Conservation (phyloP, 805 yeast genomes). For the Schwanniomyces sp. region DNA sequence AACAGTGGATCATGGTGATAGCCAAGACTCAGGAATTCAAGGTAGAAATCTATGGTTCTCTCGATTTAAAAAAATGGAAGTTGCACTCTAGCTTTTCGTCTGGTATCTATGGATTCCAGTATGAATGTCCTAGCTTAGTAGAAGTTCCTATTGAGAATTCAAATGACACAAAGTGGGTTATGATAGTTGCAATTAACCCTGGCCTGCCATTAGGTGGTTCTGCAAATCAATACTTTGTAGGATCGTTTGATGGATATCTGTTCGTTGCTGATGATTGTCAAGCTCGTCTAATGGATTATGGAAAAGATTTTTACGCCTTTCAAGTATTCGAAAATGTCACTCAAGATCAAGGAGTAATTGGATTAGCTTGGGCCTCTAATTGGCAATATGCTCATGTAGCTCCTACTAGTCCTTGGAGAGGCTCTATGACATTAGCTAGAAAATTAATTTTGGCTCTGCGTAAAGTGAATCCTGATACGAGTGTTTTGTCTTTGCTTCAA, state of each 20-base stretch:
- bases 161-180: constrained; percentile 29
- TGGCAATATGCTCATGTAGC: constrained; percentile 40
- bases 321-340: constrained; percentile 30
- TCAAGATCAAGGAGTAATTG: constrained; percentile 19
- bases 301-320: constrained; percentile 41
- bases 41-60: constrained; percentile 24
- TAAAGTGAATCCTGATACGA: constrained; percentile 20
- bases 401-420: constrained; percentile 38
- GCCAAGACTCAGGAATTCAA: constrained; percentile 27
- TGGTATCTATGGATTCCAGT: constrained; percentile 35
- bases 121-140: constrained; percentile 43
- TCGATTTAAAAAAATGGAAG: constrained; percentile 23
- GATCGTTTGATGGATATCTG: constrained; percentile 39
- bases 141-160: constrained; percentile 22
- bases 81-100: constrained; percentile 22
- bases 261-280: constrained; percentile 28
- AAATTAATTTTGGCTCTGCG: constrained; percentile 22
- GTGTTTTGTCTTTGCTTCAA: constrained; percentile 17
- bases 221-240: constrained; percentile 38
- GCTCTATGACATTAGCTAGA: constrained; percentile 34
- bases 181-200: constrained; percentile 41
- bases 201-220: constrained; percentile 43
- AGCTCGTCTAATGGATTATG: constrained; percentile 27
- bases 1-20: constrained; percentile 28
- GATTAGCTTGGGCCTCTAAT: constrained; percentile 44